Base-by-base conservation (phyloP, 345 rosid species). In the Gynandropsis gynandra region DNA sequence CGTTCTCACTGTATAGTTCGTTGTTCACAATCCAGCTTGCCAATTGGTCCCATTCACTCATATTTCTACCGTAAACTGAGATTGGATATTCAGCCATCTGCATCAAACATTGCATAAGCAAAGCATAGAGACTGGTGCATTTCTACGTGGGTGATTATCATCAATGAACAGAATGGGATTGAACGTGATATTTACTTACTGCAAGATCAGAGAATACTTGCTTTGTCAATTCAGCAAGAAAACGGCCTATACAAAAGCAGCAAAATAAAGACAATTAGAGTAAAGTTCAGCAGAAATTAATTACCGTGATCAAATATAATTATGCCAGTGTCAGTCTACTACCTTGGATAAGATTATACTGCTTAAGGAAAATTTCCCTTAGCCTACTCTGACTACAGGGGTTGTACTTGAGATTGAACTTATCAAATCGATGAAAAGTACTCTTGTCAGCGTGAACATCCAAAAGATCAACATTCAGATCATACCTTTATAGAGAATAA, bases 321-420 rank as follows among this genome's bases (percentile, higher is more conserved):
- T n/a, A n/a, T n/a, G n/a, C n/a, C n/a, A n/a, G n/a, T n/a, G n/a
- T n/a, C n/a, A n/a, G n/a, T n/a, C n/a, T n/a, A n/a, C n/a, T 72
- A 82, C 99, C 99, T 83, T 93, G 99, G 58, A 93, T 83, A 40
- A 93, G 95, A 75, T 93, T 93, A 52, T 93, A 97, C 69, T 93
- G 99, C 74, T 93, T 93, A 54, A 93, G 97, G 74, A 93, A 93
- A 63, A 93, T 93, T 66, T 93, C 99, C 77, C 99, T 78, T 21
- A 93, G 97, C 72, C 99, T 78, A 76, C 99, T 93, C 71, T 93
- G 99, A 53, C 99, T 97, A 54, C 99, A 93, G 19, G 99, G 99
- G 74, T 93, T 93, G 49, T 93, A 93, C 78, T 93, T 93, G 9
- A 93, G 94, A 61, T 93, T n/a, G n/a, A n/a, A n/a, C n/a, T n/a